These are phyloP conservation scores for Neonectria hederae DNA, from an alignment of 2,329 filamentous ascomycete genomes.

Conservation along the genomic window DNA sequence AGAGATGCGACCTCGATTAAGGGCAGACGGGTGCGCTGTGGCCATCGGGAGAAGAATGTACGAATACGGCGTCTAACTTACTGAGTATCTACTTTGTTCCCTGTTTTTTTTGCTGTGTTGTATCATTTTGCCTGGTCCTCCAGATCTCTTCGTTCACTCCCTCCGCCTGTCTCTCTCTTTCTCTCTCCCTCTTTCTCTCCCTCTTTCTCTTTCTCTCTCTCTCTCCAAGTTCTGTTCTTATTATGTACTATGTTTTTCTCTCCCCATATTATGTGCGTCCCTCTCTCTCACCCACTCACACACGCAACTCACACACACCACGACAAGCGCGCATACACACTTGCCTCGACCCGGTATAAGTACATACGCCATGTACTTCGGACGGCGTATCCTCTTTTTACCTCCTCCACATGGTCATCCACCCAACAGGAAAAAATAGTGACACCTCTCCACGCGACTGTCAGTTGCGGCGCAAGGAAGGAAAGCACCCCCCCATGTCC, in stretches of 20 bases:
- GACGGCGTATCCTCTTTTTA: neutral
- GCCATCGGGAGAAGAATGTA: too few relatives aligned
- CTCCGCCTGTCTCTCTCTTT: too few relatives aligned
- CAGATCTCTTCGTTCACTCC: neutral
- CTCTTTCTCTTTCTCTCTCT: too few relatives aligned
- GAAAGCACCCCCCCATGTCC: slow-evolving; percentile 32
- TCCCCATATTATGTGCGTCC: too few relatives aligned
- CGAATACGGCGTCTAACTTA: too few relatives aligned
- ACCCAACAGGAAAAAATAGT: slow-evolving; percentile 9
- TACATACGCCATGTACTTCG: slow-evolving; percentile 2
- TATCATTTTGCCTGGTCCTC: neutral
- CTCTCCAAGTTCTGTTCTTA: too few relatives aligned
- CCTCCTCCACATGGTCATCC: slow-evolving; percentile 21
- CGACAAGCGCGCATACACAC: slow-evolving; percentile 5
- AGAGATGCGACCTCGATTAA: neutral
- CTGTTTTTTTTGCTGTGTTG: neutral
- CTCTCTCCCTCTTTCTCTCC: too few relatives aligned
- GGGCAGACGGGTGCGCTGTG: neutral
- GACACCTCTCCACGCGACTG: slow-evolving; percentile 26
- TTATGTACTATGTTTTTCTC: too few relatives aligned
- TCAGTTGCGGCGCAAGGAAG: slow-evolving; percentile 35
- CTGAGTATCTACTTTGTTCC: too few relatives aligned
- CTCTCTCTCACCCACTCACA: neutral
- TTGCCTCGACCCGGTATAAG: neutral
- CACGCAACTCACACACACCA: neutral